phyloP scores from a whole-genome alignment of 2,329 filamentous ascomycete species.

The Macrophomina phaseolina region DNA sequence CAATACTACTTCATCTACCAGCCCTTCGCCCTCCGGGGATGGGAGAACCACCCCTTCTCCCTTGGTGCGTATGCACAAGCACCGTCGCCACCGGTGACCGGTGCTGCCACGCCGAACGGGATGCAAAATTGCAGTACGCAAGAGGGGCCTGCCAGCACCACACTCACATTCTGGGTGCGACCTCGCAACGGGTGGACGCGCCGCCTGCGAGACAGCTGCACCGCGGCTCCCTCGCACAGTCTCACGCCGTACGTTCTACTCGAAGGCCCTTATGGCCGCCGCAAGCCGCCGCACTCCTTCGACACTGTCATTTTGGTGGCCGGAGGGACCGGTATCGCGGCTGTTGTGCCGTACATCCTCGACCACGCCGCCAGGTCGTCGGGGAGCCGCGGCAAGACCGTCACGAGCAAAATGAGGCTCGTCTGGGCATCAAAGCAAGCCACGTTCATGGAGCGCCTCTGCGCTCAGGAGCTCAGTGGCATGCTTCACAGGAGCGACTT shows the following conservation, averaged over 20 bases:
- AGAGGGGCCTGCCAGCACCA: slow-evolving; percentile 28
- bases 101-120: no score
- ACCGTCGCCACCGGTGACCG: neutral
- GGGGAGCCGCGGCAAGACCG: slow-evolving; percentile 28
- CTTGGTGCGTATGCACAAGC: slow-evolving; percentile 40
- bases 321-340: slow-evolving; percentile 44
- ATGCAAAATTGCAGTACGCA: neutral
- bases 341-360: slow-evolving; percentile 39
- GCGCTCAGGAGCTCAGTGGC: slow-evolving; percentile 32
- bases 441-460: slow-evolving; percentile 36
- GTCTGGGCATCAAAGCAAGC: slow-evolving; percentile 43
- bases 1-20: slow-evolving; percentile 59
- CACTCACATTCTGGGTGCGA: slow-evolving; percentile 55
- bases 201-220: slow-evolving; percentile 48
- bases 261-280: slow-evolving; percentile 58
- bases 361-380: slow-evolving; percentile 19
- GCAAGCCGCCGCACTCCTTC: slow-evolving; percentile 49
- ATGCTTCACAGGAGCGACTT: slow-evolving; percentile 37
- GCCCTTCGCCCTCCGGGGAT: slow-evolving; percentile 50
- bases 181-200: slow-evolving; percentile 59
- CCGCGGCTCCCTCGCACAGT: slow-evolving; percentile 29
- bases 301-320: slow-evolving; percentile 44
- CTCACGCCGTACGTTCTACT: slow-evolving; percentile 48
- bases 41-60: slow-evolving; percentile 60
- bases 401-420: slow-evolving; percentile 37